Conservation (phyloP, 306 rosid genomes). For the Lotus japonicus region DNA sequence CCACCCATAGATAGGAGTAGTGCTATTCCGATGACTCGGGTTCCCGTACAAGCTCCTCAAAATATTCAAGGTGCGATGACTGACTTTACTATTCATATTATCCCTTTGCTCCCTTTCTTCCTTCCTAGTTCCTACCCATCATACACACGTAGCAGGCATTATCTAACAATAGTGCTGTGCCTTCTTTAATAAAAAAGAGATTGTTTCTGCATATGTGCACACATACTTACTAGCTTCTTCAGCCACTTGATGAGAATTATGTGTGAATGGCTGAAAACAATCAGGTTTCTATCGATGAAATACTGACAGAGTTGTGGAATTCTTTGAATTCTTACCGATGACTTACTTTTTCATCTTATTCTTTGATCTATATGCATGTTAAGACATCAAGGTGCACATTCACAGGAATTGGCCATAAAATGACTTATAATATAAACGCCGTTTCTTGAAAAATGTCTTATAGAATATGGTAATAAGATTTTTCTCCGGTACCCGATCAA, state of each 20-base stretch:
- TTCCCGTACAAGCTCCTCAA: constrained; percentile 80
- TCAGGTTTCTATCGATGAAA: background rate
- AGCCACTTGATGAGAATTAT: background rate
- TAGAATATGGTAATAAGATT: background rate
- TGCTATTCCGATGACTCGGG: constrained; percentile 50
- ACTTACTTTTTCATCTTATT: background rate
- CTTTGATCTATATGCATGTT: background rate
- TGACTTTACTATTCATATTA: background rate
- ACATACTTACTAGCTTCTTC: background rate
- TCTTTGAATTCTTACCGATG: background rate
- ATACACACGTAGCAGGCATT: background rate
- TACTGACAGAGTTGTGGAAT: background rate
- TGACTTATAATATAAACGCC: background rate
- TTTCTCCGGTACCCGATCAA: too few species aligned
- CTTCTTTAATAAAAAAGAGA: background rate
- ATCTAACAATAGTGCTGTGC: background rate
- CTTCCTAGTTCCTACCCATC: too few species aligned
- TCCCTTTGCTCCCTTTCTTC: too few species aligned
- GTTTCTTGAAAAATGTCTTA: background rate
- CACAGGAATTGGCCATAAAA: background rate
- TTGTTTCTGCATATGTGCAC: background rate
- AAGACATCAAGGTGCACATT: too few species aligned
- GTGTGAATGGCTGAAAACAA: background rate
- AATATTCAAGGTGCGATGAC: constrained; percentile 64
- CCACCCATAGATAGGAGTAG: constrained; percentile 55